Base-by-base conservation (phyloP, 768 basidiomycete genomes). In the Psilocybe tampanensis region DNA sequence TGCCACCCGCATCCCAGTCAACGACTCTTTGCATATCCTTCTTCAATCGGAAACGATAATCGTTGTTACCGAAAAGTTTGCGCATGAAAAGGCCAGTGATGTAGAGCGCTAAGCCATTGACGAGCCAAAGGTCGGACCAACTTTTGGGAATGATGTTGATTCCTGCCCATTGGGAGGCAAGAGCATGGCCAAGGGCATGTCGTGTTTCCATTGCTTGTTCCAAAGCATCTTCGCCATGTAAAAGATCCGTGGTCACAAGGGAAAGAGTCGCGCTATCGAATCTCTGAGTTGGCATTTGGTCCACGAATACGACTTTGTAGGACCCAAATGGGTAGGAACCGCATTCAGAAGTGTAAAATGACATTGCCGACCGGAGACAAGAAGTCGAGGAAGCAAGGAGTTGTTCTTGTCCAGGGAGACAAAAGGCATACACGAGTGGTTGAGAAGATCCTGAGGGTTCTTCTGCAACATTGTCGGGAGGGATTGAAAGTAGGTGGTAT, bases 321-420 rank as follows among this genome's bases (percentile, higher is more conserved):
- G 95, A 97, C 41, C 87, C 85, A 71, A 95, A 98, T 1, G 97
- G 97, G 70, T 98, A 99, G 5, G 94, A 95, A 23, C 95, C 95
- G 64, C 89, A 96, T 67, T 97, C 94, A 9, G 89, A 86, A 22
- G 89, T 85, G 70, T 91, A 96, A 74, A 93, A 97, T 63, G 82
- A 87, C 93, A 98, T 96, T 9, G 95, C 94, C 15, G 86, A 83
- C 39, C 95, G 88, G 60, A 98, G 80, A 69, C 87, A 89, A 6
- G 85, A 76, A 3, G 89, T 87, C 26, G 94, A 89, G 18, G 85
- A 77, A 11, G 79, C 68, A 19, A 98, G 78, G 63, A 86, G 79
- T 8, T 80, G 75, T 68, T 95, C 92, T 55, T 91, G 86, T 2
- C 96, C 96, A 2, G 95, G 94, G 7, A 97, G 80, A 68, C 94